A percentile compares a stretch with the other conserved stretches of the same genome.
Evolutionary conservation across 495 filamentous ascomycete genomes (phyloP).

Genomic region (Aspergillus panamensis): DNA sequence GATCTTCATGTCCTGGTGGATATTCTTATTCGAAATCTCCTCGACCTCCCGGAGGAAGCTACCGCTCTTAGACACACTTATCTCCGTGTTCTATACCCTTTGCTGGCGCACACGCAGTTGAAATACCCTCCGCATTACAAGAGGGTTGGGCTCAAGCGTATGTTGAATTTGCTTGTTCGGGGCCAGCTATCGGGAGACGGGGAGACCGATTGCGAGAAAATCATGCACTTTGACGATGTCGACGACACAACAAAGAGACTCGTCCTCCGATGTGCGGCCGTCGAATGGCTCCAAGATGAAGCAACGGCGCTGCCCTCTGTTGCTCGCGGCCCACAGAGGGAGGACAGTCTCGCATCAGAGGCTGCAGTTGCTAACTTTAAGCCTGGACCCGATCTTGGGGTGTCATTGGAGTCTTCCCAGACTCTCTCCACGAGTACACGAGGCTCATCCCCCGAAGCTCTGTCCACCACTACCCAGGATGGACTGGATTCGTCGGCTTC

Average conservation of each 20-base stretch:
- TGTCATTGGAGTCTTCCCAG: slow-evolving; percentile 27
- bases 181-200: slow-evolving; percentile 34
- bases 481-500: slow-evolving; percentile 11
- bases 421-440: slow-evolving; percentile 45
- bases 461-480: slow-evolving; percentile 30
- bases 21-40: slow-evolving; percentile 91
- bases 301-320: slow-evolving; percentile 18
- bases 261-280: slow-evolving; percentile 73
- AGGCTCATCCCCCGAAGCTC: slow-evolving; percentile 28
- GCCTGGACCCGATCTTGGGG: slow-evolving; percentile 25
- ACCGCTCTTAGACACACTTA: slow-evolving; percentile 90
- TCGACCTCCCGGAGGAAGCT: slow-evolving; percentile 83
- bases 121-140: slow-evolving; percentile 86
- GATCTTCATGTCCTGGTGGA: slow-evolving; percentile 92
- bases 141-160: slow-evolving; percentile 71
- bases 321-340: background rate
- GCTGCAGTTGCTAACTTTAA: slow-evolving; percentile 4
- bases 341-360: slow-evolving; percentile 10
- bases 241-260: slow-evolving; percentile 87
- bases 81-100: slow-evolving; percentile 86
- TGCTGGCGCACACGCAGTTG: slow-evolving; percentile 88
- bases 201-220: slow-evolving; percentile 41
- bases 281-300: slow-evolving; percentile 69
- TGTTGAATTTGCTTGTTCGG: slow-evolving; percentile 63
- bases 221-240: slow-evolving; percentile 81